Evolutionary conservation across 441 rosid species (phyloP).

Genomic region (Sinapis alba): DNA sequence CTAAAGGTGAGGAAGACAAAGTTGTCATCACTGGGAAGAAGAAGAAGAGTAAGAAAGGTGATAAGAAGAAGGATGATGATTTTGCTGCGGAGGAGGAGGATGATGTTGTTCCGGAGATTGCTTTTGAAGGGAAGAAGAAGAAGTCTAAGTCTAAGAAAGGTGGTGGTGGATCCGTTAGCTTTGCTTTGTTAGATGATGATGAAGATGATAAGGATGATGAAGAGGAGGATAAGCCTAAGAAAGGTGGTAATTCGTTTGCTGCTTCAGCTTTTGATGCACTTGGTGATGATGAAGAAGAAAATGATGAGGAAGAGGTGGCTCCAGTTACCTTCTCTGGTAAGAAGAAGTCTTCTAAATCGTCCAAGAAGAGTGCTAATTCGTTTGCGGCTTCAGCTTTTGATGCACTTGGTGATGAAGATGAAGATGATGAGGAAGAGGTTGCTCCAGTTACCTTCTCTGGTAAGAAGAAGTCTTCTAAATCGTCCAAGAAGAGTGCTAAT

Average conservation of each 20-base stretch:
- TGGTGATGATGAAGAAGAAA: constrained; percentile 50
- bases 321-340: constrained; percentile 65
- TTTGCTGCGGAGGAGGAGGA: constrained; percentile 47
- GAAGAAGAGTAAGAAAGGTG: constrained; percentile 78
- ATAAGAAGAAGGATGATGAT: constrained; percentile 48
- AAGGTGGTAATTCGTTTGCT: constrained; percentile 46
- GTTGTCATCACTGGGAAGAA: constrained; percentile 53
- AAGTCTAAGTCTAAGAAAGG: constrained; percentile 60
- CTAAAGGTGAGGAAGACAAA: constrained; percentile 49
- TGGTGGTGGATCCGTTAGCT: constrained; percentile 47
- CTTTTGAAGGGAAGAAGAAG: constrained; percentile 69
- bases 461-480: constrained; percentile 74
- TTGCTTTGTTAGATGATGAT: constrained; percentile 70
- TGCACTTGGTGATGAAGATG: constrained; percentile 56
- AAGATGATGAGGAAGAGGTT: constrained; percentile 40
- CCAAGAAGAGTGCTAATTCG: constrained; percentile 55
- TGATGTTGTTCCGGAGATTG: constrained; percentile 37
- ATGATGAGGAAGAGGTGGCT: no score
- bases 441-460: constrained; percentile 61
- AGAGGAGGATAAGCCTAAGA: constrained; percentile 50
- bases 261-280: constrained; percentile 62
- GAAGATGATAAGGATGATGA: constrained; percentile 29
- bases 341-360: constrained; percentile 71
- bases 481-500: constrained; percentile 59
- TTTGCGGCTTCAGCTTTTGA: constrained; percentile 58